phyloP scores from a whole-genome alignment of 495 filamentous ascomycete genomes.

The Astrocystis sublimbata region DNA sequence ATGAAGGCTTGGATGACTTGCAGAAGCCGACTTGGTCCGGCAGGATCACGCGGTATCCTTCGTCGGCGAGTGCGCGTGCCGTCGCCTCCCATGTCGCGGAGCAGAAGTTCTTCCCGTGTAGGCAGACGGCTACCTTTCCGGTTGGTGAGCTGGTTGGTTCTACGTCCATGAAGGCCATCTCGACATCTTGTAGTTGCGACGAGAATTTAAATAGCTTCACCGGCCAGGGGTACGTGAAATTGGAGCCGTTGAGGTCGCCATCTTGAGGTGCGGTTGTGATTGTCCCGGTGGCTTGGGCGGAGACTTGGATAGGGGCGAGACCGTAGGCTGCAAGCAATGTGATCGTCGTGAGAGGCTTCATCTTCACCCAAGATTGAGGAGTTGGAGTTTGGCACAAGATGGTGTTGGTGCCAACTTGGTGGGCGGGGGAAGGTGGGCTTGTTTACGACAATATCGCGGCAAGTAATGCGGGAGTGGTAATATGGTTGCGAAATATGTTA shows the following conservation, averaged over 20 bases:
- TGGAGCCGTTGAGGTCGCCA: constrained; percentile 41
- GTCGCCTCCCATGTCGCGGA: constrained; percentile 44
- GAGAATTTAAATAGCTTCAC: constrained; percentile 41
- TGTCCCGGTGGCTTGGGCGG: constrained; percentile 19
- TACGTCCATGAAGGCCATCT: constrained; percentile 53
- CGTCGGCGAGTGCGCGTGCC: constrained; percentile 28
- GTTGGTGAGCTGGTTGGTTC: constrained; percentile 26
- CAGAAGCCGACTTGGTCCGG: constrained; percentile 52
- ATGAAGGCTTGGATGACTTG: constrained; percentile 47
- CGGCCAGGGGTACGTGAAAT: constrained; percentile 47
- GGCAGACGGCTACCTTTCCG: constrained; percentile 36
- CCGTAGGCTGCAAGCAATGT: constrained; percentile 16
- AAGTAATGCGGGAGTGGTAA: too few species aligned
- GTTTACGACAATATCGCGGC: too few species aligned
- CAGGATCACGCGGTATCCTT: constrained; percentile 47
- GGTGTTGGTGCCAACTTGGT: too few species aligned
- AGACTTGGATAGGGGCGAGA: constrained; percentile 11
- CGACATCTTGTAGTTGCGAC: constrained; percentile 37
- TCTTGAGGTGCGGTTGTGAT: constrained; percentile 32
- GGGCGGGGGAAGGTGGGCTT: too few species aligned
- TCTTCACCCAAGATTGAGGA: background rate
- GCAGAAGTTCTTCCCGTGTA: constrained; percentile 54
- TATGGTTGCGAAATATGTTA: too few species aligned
- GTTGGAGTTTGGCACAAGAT: too few species aligned
- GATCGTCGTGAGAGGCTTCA: constrained; percentile 10